phyloP scores from a whole-genome alignment of 345 rosid genomes.

The Sonneratia caseolaris region DNA sequence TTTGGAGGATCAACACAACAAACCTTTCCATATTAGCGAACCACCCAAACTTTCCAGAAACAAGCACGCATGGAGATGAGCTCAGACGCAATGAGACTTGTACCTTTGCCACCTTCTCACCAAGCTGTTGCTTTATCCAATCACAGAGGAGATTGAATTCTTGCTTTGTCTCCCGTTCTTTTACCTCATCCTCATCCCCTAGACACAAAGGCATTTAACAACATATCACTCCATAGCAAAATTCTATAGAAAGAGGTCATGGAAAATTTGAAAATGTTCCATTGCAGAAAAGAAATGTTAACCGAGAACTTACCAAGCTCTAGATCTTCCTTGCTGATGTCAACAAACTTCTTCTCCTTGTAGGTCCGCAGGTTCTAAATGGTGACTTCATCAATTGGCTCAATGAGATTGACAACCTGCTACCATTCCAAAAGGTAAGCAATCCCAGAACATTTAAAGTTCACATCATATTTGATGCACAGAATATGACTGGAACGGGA shows the following conservation, averaged over 20 bases:
- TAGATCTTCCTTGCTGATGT: conserved; percentile 96
- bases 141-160: conserved; percentile 79
- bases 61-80: conserved; percentile 96
- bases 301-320: conserved; percentile 59
- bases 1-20: conserved; percentile 6
- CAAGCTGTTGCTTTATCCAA: conserved; percentile 96
- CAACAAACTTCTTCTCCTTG: conserved; percentile 97
- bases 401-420: conserved; percentile 81
- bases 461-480: not conserved
- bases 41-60: conserved; percentile 98
- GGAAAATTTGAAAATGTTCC: not conserved
- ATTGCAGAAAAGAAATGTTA: not conserved
- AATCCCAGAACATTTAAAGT: not conserved
- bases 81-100: conserved; percentile 89
- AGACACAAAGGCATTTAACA: not conserved
- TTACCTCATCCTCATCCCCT: conserved; percentile 96
- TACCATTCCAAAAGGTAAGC: not conserved
- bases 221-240: not conserved
- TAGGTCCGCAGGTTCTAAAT: conserved; percentile 90
- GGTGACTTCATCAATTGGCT: conserved; percentile 97
- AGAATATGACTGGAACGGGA: not conserved
- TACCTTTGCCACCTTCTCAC: conserved; percentile 90
- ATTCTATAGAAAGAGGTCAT: not conserved
- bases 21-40: conserved; percentile 99
- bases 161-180: conserved; percentile 76